Evolutionary conservation across 208 protist genomes (phyloP), one percentile per base, ranked within the genome.

Genomic region (Wallacemonas sp.): DNA sequence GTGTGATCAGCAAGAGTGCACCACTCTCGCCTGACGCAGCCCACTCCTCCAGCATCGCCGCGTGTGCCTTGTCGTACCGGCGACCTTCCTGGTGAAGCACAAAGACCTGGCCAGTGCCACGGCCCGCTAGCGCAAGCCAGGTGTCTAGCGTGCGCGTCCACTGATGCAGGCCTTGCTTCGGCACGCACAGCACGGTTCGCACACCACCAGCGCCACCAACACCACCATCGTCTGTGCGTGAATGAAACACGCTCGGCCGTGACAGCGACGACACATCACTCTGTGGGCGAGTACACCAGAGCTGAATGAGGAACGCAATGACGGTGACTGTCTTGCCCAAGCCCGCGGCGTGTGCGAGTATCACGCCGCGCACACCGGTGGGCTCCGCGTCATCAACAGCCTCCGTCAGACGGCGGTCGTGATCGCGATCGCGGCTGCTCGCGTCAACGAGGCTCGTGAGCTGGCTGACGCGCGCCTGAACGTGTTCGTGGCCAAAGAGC

Each of bases 341-440:
- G n/a, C 63, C 63, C 5, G 63, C 49, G 14, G 44, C 48, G 38
- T 68, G 63, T 7, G 63, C 63, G 18, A 68, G 45, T 18, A 68
- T 25, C 14, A 18, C 22, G 20, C 63, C 48, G n/a, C 48, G 48
- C 20, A 38, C 22, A 28, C 18, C 12, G 10, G 18, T 12, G 29
- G 14, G 7, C 10, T 65, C 61, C 12, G 44, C 29, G 7, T n/a
- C n/a, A n/a, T n/a, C n/a, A n/a, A n/a, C n/a, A n/a, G n/a, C n/a
- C n/a, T n/a, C n/a, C n/a, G n/a, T n/a, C n/a, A n/a, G n/a, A n/a
- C n/a, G n/a, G n/a, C n/a, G n/a, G n/a, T n/a, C n/a, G n/a, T n/a
- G n/a, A n/a, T n/a, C n/a, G n/a, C n/a, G n/a, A n/a, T n/a, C n/a
- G n/a, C n/a, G n/a, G 26, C 20, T n/a, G 8, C 26, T 62, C 22